Evolutionary conservation across 2,329 filamentous ascomycete genomes (phyloP).

Genomic region (Aspergillus brunneoviolaceus): DNA sequence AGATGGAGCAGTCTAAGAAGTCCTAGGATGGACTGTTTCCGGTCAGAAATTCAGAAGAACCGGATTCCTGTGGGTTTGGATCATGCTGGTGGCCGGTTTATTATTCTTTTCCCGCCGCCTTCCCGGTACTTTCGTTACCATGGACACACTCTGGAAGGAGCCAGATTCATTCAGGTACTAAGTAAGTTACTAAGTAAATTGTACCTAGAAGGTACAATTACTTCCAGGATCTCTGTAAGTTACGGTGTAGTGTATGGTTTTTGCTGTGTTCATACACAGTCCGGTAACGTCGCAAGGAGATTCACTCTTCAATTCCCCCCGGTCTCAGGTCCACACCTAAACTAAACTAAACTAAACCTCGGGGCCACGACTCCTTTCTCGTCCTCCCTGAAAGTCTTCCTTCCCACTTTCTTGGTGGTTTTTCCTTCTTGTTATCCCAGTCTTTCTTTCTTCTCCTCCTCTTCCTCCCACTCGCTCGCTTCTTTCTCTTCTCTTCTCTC

Average conservation of each 20-base stretch:
- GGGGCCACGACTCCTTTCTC: constrained; percentile 33
- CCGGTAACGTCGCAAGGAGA: constrained; percentile 21
- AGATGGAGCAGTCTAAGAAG: constrained; percentile 13
- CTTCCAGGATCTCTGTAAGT: not conserved
- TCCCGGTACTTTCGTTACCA: constrained; percentile 4
- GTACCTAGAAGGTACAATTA: too few species aligned
- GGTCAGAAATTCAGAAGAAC: constrained; percentile 9
- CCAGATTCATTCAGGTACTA: not conserved
- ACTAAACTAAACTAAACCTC: constrained; percentile 7
- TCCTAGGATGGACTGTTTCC: constrained; percentile 13
- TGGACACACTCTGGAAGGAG: not conserved
- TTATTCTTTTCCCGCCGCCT: constrained; percentile 4
- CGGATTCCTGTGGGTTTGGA: constrained; percentile 6
- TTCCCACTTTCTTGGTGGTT: constrained; percentile 19
- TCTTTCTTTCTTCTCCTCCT: constrained; percentile 15
- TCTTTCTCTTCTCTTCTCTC: constrained; percentile 31
- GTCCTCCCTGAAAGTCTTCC: constrained; percentile 26
- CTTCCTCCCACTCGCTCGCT: constrained; percentile 37
- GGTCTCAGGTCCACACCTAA: constrained; percentile 24
- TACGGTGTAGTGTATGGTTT: not conserved
- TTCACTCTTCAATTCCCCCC: constrained; percentile 8
- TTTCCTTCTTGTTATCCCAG: constrained; percentile 14
- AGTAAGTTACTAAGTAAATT: too few species aligned
- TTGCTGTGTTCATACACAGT: constrained; percentile 7
- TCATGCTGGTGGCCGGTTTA: not conserved